Percentiles rank a stretch among this genome's conserved stretches.
These are phyloP conservation scores for Aspergillus biplanus DNA, from an alignment of 495 filamentous ascomycete species.

Conservation along the genomic window DNA sequence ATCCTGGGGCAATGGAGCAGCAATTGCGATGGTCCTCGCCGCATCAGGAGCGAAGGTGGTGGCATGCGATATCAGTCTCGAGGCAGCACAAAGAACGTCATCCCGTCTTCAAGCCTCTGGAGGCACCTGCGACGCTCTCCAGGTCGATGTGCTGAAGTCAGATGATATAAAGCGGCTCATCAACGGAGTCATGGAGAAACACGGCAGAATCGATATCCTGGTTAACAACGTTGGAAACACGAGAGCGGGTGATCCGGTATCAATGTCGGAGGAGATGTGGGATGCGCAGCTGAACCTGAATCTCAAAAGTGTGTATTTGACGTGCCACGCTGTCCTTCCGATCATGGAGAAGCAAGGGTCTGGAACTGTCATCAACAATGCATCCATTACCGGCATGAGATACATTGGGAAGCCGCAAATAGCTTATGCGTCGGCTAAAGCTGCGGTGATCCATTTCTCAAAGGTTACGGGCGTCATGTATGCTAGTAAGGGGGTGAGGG, in stretches of 20 bases:
- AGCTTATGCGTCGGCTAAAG: conserved; percentile 56
- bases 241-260: conserved; percentile 53
- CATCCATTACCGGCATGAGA: conserved; percentile 51
- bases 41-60: too few species aligned
- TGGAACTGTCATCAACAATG: conserved; percentile 47
- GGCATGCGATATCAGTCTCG: too few species aligned
- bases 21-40: too few species aligned
- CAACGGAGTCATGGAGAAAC: background rate
- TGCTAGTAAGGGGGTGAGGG: conserved; percentile 45
- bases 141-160: too few species aligned
- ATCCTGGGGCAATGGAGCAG: too few species aligned
- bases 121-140: too few species aligned
- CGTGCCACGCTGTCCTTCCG: conserved; percentile 48
- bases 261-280: conserved; percentile 52
- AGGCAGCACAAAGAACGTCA: too few species aligned
- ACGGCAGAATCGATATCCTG: conserved; percentile 59
- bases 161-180: too few species aligned
- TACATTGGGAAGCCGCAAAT: conserved; percentile 58
- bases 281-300: conserved; percentile 55
- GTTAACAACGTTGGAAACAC: conserved; percentile 57
- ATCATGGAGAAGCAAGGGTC: conserved; percentile 50
- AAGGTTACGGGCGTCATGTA: conserved; percentile 55
- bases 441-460: conserved; percentile 53
- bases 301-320: conserved; percentile 56
- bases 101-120: too few species aligned